Base-by-base conservation (phyloP, 306 rosid genomes). In the Vigna angularis region DNA sequence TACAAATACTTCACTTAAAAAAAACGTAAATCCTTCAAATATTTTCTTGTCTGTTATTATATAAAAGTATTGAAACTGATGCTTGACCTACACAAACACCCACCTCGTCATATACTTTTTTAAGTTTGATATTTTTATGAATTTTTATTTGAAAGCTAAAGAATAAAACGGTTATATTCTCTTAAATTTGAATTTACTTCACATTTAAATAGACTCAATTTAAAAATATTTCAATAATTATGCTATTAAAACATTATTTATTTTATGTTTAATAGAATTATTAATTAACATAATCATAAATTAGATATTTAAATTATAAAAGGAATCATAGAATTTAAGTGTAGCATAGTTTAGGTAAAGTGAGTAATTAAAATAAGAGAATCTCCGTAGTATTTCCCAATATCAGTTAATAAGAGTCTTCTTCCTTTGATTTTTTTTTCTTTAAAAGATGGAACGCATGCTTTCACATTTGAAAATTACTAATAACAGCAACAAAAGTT, bases 401-500 rank as follows among this genome's bases (percentile, higher is more conserved):
- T 59, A 17, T 59, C 11, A 28, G 0, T 13, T 26, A 11, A 3
- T 13, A 11, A 3, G 14, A 58, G 40, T 26, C 18, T 58, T 26
- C 17, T 58, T 11, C 2, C 9, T 57, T 26, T 26, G 38, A 5
- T 12, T 58, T 58, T 26, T 22, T 0, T 58, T 58, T 5, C 1
- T 57, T 22, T 10, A 20, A 24, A 24, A 57, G 24, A 57, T 28
- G 16, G 2, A 59, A 28, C 44, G 20, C 66, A 16, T 32, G 68
- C 22, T 32, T 62, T 7, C 16, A 14, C 24, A 62, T 34, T 59
- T 62, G 24, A 62, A 62, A 62, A 34, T 62, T 62, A 62, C 68
- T 34, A 34, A 62, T 62, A 30, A 62, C 68, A 13, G 45, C 68
- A 32, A 62, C 68, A 32, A 62, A 62, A 62, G 68, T 62, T 62